Base-by-base conservation (phyloP, 2,329 filamentous ascomycete species). In the Ascosphaera apis region DNA sequence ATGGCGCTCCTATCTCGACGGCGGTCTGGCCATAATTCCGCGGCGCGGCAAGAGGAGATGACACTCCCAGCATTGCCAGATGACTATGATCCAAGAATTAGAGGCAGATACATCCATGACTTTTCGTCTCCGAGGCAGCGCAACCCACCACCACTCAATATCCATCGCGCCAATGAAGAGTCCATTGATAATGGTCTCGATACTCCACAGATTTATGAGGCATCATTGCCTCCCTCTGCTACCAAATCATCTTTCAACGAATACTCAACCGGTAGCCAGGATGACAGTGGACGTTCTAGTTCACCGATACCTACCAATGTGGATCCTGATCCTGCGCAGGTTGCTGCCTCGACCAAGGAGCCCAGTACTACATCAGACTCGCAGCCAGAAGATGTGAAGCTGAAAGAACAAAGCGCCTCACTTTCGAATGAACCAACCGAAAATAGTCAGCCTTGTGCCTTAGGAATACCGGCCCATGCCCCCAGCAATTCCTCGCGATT, bases 31-130 rank as follows among this genome's bases (percentile, higher is more conserved):
- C 66, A 68, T 42, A 51, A 60, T 1, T 45, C 62, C 12, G 59
- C 58, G 21, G 45, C 53, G 18, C 58, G 61, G 17, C 51, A 59
- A 9, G 66, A 69, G 21, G 65, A 69, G 32, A 53, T 60, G 28
- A 64, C 57, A 35, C 46, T 62, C 9, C 57, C 61, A 36, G 60
- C 64, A 2, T 58, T 68, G 36, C 67, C 67, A 2, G 68, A 69
- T 39, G 65, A 72, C 44, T 73, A 70, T 45, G 69, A 73, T 44
- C 69, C 69, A 9, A 60, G 69, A 36, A 75, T 74, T 39, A 62
- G 67, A 36, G 71, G 70, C 13, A 71, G 66, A 34, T 63, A 69
- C 15, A 61, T 75, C 1, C 70, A 76, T 52, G 71, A 76, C 45
- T 76, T 75, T 48, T 72, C 68, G 34, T 67, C 65, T 3, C 71